These are phyloP conservation scores for Tolypocladium endophyticum DNA, from an alignment of 2,329 filamentous ascomycete genomes.

Conservation along the genomic window DNA sequence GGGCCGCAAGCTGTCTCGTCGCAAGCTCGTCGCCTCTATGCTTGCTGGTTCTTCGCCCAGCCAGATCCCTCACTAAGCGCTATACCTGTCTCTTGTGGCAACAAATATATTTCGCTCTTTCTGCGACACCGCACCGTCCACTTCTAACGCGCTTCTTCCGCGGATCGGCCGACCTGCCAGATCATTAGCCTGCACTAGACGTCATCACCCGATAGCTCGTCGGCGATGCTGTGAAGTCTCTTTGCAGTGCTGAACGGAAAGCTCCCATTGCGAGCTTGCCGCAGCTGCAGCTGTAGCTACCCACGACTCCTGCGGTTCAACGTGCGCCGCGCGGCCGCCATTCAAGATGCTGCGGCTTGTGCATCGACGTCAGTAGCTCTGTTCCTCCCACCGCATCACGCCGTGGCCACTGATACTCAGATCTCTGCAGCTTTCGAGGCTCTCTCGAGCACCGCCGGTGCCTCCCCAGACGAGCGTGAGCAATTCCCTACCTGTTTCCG, in stretches of 20 bases:
- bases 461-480: conserved; percentile 28
- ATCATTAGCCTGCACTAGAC: background rate
- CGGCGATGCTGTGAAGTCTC: background rate
- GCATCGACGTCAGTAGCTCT: conserved; percentile 11
- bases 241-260: background rate
- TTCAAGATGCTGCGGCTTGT: conserved; percentile 10
- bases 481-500: background rate
- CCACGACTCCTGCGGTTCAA: background rate
- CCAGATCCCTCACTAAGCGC: background rate
- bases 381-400: too few species aligned
- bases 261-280: background rate
- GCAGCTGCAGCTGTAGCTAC: background rate
- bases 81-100: background rate
- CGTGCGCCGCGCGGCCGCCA: background rate
- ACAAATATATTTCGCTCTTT: background rate
- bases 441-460: conserved; percentile 19
- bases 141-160: background rate
- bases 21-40: background rate
- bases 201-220: background rate
- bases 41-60: background rate
- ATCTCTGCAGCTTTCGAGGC: conserved; percentile 20
- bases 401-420: background rate
- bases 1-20: background rate
- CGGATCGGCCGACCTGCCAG: background rate
- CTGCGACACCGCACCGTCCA: background rate